Conservation (phyloP, 164 flowering plant genomes). For the Magnolia sinica region DNA sequence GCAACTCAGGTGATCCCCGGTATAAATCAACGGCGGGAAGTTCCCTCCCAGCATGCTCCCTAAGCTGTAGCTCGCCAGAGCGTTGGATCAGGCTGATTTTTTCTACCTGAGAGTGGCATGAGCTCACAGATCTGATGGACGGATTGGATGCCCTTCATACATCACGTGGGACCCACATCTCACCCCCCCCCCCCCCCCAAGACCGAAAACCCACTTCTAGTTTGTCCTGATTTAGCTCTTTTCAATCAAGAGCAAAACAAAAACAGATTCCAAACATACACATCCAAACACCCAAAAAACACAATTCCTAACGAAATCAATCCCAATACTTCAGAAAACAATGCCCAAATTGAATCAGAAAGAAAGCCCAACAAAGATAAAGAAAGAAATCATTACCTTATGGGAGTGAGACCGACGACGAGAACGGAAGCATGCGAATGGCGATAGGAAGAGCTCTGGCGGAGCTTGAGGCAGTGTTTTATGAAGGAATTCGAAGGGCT, state of each 20-base stretch:
- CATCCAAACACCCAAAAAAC: background rate
- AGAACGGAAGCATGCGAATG: constrained; percentile 64
- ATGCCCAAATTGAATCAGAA: background rate
- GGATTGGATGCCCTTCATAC: no score
- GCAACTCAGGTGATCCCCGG: no score
- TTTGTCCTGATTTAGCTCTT: background rate
- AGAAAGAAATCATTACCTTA: constrained; percentile 41
- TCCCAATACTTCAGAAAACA: background rate
- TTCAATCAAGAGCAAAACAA: background rate
- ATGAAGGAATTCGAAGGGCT: constrained; percentile 85
- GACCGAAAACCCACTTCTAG: constrained; percentile 7
- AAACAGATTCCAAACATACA: background rate
- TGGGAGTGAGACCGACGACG: constrained; percentile 83
- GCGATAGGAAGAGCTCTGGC: constrained; percentile 79
- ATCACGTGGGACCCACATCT: no score
- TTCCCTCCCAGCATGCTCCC: no score
- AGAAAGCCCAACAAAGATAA: background rate
- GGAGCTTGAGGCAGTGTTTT: constrained; percentile 86
- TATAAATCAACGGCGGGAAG: no score
- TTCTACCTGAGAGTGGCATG: no score
- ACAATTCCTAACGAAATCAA: background rate
- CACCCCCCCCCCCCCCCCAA: no score
- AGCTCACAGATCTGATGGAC: no score
- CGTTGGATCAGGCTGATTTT: no score
- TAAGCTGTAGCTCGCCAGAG: no score